Evolutionary conservation across 1,139 yeast genomes (phyloP).

Genomic region (Yamadazyma sp.): DNA sequence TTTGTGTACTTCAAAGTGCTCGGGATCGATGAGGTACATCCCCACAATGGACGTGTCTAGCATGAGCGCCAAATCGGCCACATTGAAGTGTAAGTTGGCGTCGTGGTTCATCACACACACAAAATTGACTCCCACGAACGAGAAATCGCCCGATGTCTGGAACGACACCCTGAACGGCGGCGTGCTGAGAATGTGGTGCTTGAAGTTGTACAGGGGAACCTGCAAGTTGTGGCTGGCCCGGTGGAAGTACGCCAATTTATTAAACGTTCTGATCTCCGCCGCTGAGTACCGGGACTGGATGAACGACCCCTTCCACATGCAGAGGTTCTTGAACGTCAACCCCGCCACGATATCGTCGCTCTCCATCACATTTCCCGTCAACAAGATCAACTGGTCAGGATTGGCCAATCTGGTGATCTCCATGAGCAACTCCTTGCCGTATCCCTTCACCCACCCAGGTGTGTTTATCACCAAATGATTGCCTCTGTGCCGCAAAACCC

Average conservation of each 20-base stretch:
- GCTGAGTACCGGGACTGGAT: conserved; percentile 44
- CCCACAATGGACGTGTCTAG: conserved; percentile 60
- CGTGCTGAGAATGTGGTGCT: conserved; percentile 40
- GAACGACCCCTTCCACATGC: conserved; percentile 29
- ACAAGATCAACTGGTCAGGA: conserved; percentile 56
- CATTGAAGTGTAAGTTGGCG: conserved; percentile 22
- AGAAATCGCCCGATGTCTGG: conserved; percentile 18
- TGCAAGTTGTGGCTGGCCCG: no score
- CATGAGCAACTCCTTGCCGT: conserved; percentile 67
- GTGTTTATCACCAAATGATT: conserved; percentile 67
- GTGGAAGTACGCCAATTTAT: conserved; percentile 57
- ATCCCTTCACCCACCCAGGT: conserved; percentile 94
- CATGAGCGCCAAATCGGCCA: conserved; percentile 40
- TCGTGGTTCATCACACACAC: conserved; percentile 39
- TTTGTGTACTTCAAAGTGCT: conserved; percentile 13
- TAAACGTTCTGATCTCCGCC: conserved; percentile 52
- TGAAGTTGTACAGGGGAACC: conserved; percentile 41
- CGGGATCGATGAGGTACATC: conserved; percentile 32
- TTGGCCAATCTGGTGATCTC: conserved; percentile 44
- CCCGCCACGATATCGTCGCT: conserved; percentile 24
- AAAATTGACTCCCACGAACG: conserved; percentile 36
- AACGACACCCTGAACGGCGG: conserved; percentile 56
- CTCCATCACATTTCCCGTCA: conserved; percentile 28
- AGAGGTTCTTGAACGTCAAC: conserved; percentile 21
- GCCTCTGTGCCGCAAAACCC: conserved; percentile 25